Base-by-base conservation (phyloP, 257 asterid genomes). In the Rubia yunnanensis region DNA sequence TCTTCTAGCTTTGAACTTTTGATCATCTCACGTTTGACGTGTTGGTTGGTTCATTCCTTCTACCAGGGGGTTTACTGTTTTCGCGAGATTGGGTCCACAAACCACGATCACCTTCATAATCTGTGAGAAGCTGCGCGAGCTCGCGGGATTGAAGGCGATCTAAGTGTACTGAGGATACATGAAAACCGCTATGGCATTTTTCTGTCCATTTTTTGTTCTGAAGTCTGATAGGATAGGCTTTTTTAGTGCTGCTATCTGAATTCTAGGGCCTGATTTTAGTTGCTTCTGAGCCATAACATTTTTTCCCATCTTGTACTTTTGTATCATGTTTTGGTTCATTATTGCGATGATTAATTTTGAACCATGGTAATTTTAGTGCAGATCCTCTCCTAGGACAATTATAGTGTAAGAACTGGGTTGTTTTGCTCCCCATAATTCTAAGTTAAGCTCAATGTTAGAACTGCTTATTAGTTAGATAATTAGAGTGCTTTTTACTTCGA, bases 51-150 rank as follows among this genome's bases (percentile, higher is more conserved):
- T 30, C 55, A 49, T n/a, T 17, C 7, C 1, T 63, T 57, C 50
- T 54, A 46, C 73, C 84, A 92, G 99, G 74, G 95, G 96, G 75
- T 72, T 92, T 39, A 80, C 97, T 5, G 82, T 89, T 69, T 89
- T 92, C 54, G 94, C 96, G 48, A 87, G 97, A 86, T 78, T 92
- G 84, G 95, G 91, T 35, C 96, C 96, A 27, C 99, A 92, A 81
- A 92, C 97, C 10, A 86, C 87, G 53, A 86, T 94, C 63, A 94
- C 97, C 57, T 90, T 92, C 68, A 78, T 94, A 77, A 73, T 90
- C 68, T 94, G 89, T 11, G 99, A 94, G 86, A 85, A 94, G 83
- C 84, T 92, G 58, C 89, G 97, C 1, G 84, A 81, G 60, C 74
- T 86, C 65, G 87, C 89, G 2, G 99, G 97, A 68, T 65, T 94